Evolutionary conservation across 257 asterid species (phyloP), one percentile per base, ranked within the genome.

Genomic region (Fraxinus quadrangulata): DNA sequence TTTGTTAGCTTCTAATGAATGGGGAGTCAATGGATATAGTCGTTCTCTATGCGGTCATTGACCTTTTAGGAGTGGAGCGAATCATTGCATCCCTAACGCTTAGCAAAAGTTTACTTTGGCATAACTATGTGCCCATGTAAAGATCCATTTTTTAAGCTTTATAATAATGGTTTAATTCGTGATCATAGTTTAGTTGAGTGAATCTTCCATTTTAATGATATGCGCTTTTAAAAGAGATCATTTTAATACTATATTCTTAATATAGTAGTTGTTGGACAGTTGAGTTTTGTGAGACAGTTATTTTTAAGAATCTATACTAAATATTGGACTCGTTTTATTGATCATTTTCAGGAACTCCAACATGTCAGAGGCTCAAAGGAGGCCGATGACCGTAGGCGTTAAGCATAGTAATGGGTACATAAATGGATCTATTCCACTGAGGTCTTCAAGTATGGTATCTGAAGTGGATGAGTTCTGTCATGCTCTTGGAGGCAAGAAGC

Each of bases 361-460:
- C 81, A 96, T 93, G 98, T 93, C 97, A 69, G 99, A 96, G 86
- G 89, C 97, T 79, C 98, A 85, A 84, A 93, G 98, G 92, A 90
- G 88, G 88, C 87, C 79, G 19, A 59, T 37, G 76, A 6, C 75
- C 28, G 69, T 85, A 31, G 81, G 82, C 73, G 23, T 76, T 54
- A 86, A 74, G 86, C 86, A 77, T 33, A 33, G 76, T 40, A 92
- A 88, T 34, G 96, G 94, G 67, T 77, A 86, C 71, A 12, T 76
- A 71, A 89, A 87, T 83, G 97, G 96, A 75, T 78, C 83, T 71
- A 67, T 83, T 81, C 92, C 86, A n/a, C 81, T 84, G 59, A 89
- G 97, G 90, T 86, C 97, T 70, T 91, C 92, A 0, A 85, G 77
- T 34, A 71, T 71, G 56, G 84, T 78, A 28, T 69, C 94, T 28